A percentile compares a stretch with the other conserved stretches of the same genome.
Conservation (phyloP, 352 stramenopile species). For the Phytophthora podocarpi region DNA sequence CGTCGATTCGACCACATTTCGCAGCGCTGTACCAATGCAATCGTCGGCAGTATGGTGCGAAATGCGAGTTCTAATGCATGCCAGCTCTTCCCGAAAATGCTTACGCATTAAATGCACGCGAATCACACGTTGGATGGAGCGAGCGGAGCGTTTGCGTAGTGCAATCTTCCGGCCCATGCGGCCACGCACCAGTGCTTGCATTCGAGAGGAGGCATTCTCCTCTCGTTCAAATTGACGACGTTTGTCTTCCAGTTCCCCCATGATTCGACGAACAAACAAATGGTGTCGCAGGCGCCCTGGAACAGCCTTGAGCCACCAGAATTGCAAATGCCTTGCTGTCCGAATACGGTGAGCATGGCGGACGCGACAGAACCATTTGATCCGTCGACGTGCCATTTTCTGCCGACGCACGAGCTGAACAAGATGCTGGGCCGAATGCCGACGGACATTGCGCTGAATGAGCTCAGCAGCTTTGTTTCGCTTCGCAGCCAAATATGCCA, state of each 20-base stretch:
- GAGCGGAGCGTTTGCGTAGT: constrained; percentile 43
- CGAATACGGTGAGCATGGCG: constrained; percentile 47
- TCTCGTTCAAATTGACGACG: constrained; percentile 28
- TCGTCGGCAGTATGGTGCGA: constrained; percentile 19
- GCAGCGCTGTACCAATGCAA: constrained; percentile 35
- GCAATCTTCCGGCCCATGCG: constrained; percentile 45
- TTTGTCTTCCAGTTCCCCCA: constrained; percentile 2
- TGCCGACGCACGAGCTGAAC: constrained; percentile 39
- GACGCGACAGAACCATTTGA: constrained; percentile 82
- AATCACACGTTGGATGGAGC: constrained; percentile 49
- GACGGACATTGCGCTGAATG: constrained; percentile 56
- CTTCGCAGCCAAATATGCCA: constrained; percentile 28
- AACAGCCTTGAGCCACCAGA: constrained; percentile 69
- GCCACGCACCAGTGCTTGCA: constrained; percentile 63
- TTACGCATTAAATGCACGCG: constrained; percentile 48
- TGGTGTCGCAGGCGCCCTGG: constrained; percentile 53
- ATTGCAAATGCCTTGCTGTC: constrained; percentile 61
- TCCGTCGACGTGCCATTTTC: constrained; percentile 63
- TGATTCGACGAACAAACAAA: constrained; percentile 36
- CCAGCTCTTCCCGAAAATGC: constrained; percentile 43
- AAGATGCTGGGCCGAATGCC: constrained; percentile 28
- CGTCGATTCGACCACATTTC: constrained; percentile 26
- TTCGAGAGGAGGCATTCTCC: constrained; percentile 41
- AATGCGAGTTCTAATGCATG: constrained; percentile 36
- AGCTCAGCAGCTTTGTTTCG: constrained; percentile 34